Percentiles rank a stretch among this genome's conserved stretches.
Conservation (phyloP, 2,329 filamentous ascomycete species). For the Epichloe aotearoae region DNA sequence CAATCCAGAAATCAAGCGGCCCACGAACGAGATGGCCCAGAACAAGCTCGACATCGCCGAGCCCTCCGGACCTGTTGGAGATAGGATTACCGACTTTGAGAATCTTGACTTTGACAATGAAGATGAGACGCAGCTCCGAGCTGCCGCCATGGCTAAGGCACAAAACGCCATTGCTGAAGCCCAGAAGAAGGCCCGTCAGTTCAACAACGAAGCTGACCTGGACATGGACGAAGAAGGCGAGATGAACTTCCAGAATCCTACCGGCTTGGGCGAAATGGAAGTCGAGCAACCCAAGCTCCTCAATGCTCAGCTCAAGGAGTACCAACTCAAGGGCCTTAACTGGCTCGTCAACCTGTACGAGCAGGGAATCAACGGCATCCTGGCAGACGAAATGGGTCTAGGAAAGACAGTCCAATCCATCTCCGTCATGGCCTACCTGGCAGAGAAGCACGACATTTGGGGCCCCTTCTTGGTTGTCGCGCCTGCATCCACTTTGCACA, state of each 20-base stretch:
- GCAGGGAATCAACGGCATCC: slow-evolving; percentile 97
- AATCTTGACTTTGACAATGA: slow-evolving; percentile 92
- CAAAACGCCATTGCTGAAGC: slow-evolving; percentile 93
- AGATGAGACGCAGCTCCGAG: slow-evolving; percentile 67
- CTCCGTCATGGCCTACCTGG: slow-evolving; percentile 96
- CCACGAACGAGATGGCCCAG: slow-evolving; percentile 27
- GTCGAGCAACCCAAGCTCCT: slow-evolving; percentile 91
- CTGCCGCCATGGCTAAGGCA: slow-evolving; percentile 87
- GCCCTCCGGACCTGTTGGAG: slow-evolving; percentile 38
- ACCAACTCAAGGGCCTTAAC: slow-evolving; percentile 97
- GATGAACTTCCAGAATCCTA: slow-evolving; percentile 99
- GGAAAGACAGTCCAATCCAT: slow-evolving; percentile 99
- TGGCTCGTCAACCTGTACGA: slow-evolving; percentile 99
- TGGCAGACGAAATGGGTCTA: slow-evolving; percentile 98
- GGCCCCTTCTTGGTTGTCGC: slow-evolving; percentile 95
- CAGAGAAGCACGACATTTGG: slow-evolving; percentile 96
- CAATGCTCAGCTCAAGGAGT: slow-evolving; percentile 90
- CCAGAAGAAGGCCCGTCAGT: slow-evolving; percentile 81
- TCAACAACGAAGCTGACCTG: slow-evolving; percentile 57
- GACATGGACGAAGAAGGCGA: slow-evolving; percentile 83
- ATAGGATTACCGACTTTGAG: slow-evolving; percentile 85
- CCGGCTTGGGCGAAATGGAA: slow-evolving; percentile 84
- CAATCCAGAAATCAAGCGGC: slow-evolving; percentile 55
- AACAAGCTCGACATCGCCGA: slow-evolving; percentile 37
- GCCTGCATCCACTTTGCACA: slow-evolving; percentile 90